Evolutionary conservation across 1,139 yeast genomes (phyloP).

Genomic region (Magnusiomyces suaveolens): DNA sequence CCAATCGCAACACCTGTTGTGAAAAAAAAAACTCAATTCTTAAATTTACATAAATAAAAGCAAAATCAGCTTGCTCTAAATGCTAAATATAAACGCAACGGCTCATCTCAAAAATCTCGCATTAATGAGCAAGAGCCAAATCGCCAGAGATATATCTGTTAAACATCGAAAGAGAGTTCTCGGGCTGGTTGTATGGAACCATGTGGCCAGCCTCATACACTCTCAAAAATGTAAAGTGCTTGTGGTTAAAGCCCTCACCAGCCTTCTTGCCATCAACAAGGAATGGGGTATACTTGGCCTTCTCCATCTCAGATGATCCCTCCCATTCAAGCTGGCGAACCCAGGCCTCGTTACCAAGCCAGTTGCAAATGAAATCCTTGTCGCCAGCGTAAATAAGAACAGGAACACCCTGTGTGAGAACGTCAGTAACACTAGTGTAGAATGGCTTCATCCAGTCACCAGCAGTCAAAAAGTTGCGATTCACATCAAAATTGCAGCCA

Average conservation of each 20-base stretch:
- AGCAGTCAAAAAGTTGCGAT: conserved; percentile 43
- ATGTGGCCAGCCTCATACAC: conserved; percentile 55
- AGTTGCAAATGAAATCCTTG: conserved; percentile 81
- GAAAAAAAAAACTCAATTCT: no score
- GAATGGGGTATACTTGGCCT: conserved; percentile 33
- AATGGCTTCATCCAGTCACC: conserved; percentile 62
- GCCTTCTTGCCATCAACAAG: conserved; percentile 36
- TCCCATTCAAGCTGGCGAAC: conserved; percentile 58
- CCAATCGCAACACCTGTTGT: no score
- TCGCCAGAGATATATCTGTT: conserved; percentile 51
- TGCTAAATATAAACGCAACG: no score
- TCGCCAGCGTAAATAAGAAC: conserved; percentile 82
- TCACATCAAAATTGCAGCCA: conserved; percentile 51
- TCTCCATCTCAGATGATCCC: conserved; percentile 32
- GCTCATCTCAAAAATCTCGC: no score
- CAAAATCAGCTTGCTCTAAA: no score
- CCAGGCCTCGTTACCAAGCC: conserved; percentile 84
- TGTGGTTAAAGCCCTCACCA: conserved; percentile 45
- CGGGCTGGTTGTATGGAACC: conserved; percentile 71
- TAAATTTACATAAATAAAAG: no score
- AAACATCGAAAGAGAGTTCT: conserved; percentile 55
- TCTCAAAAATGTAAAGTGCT: conserved; percentile 48
- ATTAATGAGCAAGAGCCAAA: conserved; percentile 9
- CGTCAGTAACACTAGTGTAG: conserved; percentile 49
- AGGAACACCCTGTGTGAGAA: conserved; percentile 55